Base-by-base conservation (phyloP, 176 grass and related monocot genomes). In the Aechmea fasciata region DNA sequence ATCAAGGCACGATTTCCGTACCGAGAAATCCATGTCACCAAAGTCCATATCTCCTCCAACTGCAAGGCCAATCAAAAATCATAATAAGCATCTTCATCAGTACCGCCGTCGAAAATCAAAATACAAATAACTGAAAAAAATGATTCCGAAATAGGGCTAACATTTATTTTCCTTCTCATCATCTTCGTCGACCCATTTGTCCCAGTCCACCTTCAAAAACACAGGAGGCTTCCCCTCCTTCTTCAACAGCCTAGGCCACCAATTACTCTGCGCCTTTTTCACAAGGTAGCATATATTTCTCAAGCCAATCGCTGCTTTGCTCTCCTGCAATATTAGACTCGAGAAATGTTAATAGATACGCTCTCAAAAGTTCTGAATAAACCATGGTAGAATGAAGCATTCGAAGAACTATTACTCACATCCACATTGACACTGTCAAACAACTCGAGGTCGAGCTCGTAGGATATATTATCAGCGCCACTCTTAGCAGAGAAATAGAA, bases 141-240 rank as follows among this genome's bases (percentile, higher is more conserved):
- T 52, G n/a, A 41, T 73, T 61, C 11, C 12, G 69, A 17, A 71
- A 22, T 18, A 17, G 23, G 49, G 50, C 81, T 80, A 66, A 97
- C 94, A 26, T 73, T 83, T 86, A 20, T 71, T 29, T 2, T 87
- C 88, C 29, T 87, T 88, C 23, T 97, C 94, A 57, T 77, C 74
- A 25, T 97, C 94, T 81, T 97, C 94, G 54, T 97, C 84, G 41
- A 92, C 75, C 94, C 94, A 97, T 82, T 97, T 97, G 71, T 97
- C 84, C 94, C 89, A 97, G 73, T 97, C 89, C 61, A 93, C 94
- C 79, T 88, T 97, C 59, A 92, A 68, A 73, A 87, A 97, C 15
- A 87, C 82, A 75, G 87, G 92, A 48, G 83, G 41, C 55, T 77
- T 87, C 67, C 84, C 89, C 57, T 77, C 76, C 74, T 87, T 77